Evolutionary conservation across 2,329 filamentous ascomycete genomes (phyloP).

Genomic region (Stylonectria norvegica): DNA sequence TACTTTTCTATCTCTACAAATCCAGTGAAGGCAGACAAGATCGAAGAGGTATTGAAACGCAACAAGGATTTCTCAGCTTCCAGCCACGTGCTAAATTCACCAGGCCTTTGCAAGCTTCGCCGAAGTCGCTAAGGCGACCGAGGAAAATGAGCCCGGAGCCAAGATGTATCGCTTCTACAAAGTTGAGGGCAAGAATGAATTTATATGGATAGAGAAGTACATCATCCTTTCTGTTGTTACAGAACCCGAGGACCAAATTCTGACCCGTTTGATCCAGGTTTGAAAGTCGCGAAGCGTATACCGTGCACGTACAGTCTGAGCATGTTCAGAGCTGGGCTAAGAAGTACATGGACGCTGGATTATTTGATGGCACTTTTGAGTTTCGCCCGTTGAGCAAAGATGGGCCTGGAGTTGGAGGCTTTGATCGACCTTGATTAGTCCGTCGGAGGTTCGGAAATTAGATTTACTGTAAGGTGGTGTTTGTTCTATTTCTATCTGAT

Average conservation of each 20-base stretch:
- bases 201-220: constrained; percentile 14
- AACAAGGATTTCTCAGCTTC: neutral
- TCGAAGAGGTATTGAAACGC: neutral
- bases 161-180: constrained; percentile 15
- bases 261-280: no score
- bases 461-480: no score
- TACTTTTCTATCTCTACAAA: neutral
- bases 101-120: neutral
- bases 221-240: no score
- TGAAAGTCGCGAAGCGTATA: neutral
- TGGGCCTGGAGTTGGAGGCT: neutral
- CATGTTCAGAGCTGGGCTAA: neutral
- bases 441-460: no score
- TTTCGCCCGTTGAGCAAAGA: neutral
- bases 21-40: neutral
- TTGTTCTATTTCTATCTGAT: no score
- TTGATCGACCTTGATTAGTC: no score
- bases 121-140: neutral
- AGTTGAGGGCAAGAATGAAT: constrained; percentile 12
- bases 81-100: neutral
- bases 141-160: constrained; percentile 7
- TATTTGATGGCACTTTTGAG: neutral
- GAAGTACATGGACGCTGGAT: neutral
- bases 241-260: no score
- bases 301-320: neutral